These are phyloP conservation scores for Diutina catenulata DNA, from an alignment of 1,139 yeast genomes.

Conservation along the genomic window DNA sequence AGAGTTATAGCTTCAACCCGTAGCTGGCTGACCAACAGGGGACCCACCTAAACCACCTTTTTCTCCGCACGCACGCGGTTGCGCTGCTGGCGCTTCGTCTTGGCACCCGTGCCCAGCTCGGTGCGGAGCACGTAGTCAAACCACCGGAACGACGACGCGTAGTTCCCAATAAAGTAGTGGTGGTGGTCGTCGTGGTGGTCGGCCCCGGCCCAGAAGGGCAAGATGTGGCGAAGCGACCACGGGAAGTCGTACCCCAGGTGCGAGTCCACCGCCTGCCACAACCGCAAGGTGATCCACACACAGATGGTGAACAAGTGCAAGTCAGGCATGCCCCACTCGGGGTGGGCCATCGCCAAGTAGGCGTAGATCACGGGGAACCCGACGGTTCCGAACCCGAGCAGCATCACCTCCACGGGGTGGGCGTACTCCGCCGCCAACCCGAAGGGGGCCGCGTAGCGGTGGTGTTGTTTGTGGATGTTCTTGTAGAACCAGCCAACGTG, in stretches of 20 bases:
- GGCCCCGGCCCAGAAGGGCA: constrained; percentile 98
- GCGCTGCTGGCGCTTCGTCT: constrained; percentile 42
- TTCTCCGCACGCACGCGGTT: not conserved
- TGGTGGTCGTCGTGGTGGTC: constrained; percentile 97
- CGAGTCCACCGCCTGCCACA: constrained; percentile 91
- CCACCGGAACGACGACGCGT: constrained; percentile 89
- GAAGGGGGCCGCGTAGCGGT: constrained; percentile 93
- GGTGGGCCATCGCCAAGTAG: constrained; percentile 17
- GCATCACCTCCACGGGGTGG: constrained; percentile 85
- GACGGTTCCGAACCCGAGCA: constrained; percentile 87
- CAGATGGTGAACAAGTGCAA: constrained; percentile 79
- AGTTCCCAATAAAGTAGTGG: constrained; percentile 85
- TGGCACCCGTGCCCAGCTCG: constrained; percentile 68
- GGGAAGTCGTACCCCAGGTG: constrained; percentile 98
- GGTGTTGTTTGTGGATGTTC: constrained; percentile 91
- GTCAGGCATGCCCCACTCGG: constrained; percentile 15
- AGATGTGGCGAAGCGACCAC: constrained; percentile 80
- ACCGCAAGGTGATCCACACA: constrained; percentile 77
- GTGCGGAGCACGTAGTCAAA: constrained; percentile 81
- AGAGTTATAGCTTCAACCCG: too few species aligned
- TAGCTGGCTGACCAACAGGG: too few species aligned
- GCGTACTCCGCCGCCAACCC: constrained; percentile 96
- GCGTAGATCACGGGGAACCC: constrained; percentile 72
- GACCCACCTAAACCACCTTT: not conserved
- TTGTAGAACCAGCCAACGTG: constrained; percentile 82